phyloP scores from a whole-genome alignment of 2,329 filamentous ascomycete species.

The Nothopassalora personata region DNA sequence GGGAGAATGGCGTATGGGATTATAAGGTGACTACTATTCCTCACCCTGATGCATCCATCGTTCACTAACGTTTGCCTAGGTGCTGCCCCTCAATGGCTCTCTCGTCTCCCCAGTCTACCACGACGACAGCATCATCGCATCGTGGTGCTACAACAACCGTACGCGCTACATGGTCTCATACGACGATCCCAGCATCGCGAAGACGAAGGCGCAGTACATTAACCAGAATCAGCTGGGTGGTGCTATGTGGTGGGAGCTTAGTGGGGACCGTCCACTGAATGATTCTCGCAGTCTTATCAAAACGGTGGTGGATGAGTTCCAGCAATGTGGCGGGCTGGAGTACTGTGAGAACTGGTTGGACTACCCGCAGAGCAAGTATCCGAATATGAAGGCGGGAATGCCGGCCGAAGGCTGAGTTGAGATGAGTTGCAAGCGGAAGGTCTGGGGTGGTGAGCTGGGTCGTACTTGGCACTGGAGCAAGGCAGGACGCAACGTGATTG shows the following conservation, averaged over 20 bases:
- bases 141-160: constrained; percentile 65
- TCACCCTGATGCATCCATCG: no score
- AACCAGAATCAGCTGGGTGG: constrained; percentile 64
- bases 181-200: constrained; percentile 60
- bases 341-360: constrained; percentile 42
- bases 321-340: constrained; percentile 39
- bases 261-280: constrained; percentile 60
- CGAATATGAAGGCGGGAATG: constrained; percentile 45
- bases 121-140: constrained; percentile 61
- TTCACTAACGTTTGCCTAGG: constrained; percentile 28
- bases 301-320: constrained; percentile 26
- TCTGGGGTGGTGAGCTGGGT: no score
- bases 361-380: constrained; percentile 50
- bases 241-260: constrained; percentile 67
- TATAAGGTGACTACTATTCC: constrained; percentile 16
- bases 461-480: no score
- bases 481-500: no score
- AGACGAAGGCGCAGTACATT: constrained; percentile 66
- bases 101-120: constrained; percentile 56
- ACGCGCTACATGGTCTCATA: constrained; percentile 69
- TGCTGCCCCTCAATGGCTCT: constrained; percentile 55
- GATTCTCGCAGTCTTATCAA: constrained; percentile 49
- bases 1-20: constrained; percentile 69
- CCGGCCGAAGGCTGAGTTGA: constrained; percentile 6
- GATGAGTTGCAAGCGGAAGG: no score